Evolutionary conservation across 1,284 basidiomycete genomes (phyloP), one percentile per base, ranked within the genome.

Genomic region (Trametes versicolor): DNA sequence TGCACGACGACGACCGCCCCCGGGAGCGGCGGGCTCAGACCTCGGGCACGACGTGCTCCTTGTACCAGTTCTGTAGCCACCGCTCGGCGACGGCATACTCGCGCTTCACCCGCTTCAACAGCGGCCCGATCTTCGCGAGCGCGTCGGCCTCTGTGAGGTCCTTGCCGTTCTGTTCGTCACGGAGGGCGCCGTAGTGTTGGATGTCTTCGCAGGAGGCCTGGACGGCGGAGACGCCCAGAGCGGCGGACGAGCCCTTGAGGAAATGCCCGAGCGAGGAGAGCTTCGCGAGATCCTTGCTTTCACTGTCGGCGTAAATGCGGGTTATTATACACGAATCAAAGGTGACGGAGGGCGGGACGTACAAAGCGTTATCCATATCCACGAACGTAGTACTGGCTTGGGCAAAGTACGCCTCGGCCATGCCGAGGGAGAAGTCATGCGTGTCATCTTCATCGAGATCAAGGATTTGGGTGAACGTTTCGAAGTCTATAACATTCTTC

Each of bases 181-280:
- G 80, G 60, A 80, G 76, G 60, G 84, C 85, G 57, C 95, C 95
- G 74, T 92, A 91, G 78, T 96, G 89, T 78, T 97, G 96, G 76
- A 97, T 96, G 78, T 87, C 87, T 78, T 95, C 95, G 80, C 96
- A 97, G 51, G 90, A 89, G 32, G 82, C 84, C 75, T 95, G 90
- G 61, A 98, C 95, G 72, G 87, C 88, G 69, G 83, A 82, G 47
- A 96, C 87, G 41, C 96, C 96, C 49, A 98, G 85, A 1, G 96
- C 94, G 17, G 96, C 96, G 36, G 94, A 96, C 2, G 95, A 97
- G 55, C 96, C 96, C 78, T 98, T 98, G 75, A 98, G 88, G 78
- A 95, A 98, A 78, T 98, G 96, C 0, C 96, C 96, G 13, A 94
- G 83, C 19, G 83, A 82, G 4, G 93, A 92, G 17, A 98, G 85